Evolutionary conservation across 805 yeast species (phyloP).

Genomic region (Candida patagonica): DNA sequence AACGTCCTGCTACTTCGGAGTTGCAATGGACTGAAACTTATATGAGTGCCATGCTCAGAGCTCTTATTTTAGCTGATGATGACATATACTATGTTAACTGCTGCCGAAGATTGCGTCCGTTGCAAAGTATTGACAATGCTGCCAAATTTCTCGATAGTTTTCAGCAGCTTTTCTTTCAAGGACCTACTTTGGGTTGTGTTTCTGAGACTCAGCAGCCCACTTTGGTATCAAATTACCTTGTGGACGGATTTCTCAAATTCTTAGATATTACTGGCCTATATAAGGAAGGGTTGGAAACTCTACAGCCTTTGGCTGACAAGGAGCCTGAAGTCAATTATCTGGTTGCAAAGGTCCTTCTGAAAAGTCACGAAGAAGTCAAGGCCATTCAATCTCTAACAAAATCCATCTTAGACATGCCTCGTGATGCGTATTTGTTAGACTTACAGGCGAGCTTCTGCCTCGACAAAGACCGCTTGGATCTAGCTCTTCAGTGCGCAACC

Average conservation of each 20-base stretch:
- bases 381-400: conserved; percentile 39
- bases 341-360: conserved; percentile 34
- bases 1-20: conserved; percentile 27
- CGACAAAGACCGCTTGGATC: conserved; percentile 40
- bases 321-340: conserved; percentile 49
- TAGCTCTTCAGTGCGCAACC: conserved; percentile 52
- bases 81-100: conserved; percentile 73
- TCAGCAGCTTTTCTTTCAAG: conserved; percentile 55
- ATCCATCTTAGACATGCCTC: conserved; percentile 35
- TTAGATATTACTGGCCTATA: conserved; percentile 57
- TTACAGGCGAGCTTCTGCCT: conserved; percentile 60
- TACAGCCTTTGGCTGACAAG: conserved; percentile 39
- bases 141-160: conserved; percentile 52
- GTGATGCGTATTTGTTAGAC: conserved; percentile 48
- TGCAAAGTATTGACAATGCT: conserved; percentile 41
- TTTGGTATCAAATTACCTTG: conserved; percentile 53
- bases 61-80: conserved; percentile 69
- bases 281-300: conserved; percentile 50
- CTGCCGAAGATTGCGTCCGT: conserved; percentile 74
- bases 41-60: conserved; percentile 63
- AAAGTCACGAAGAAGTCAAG: conserved; percentile 37
- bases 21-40: conserved; percentile 40
- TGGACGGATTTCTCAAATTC: conserved; percentile 61
- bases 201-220: conserved; percentile 66
- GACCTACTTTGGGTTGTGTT: conserved; percentile 56